Evolutionary conservation across 306 rosid species (phyloP), one percentile per base, ranked within the genome.

Genomic region (Alnus glutinosa): DNA sequence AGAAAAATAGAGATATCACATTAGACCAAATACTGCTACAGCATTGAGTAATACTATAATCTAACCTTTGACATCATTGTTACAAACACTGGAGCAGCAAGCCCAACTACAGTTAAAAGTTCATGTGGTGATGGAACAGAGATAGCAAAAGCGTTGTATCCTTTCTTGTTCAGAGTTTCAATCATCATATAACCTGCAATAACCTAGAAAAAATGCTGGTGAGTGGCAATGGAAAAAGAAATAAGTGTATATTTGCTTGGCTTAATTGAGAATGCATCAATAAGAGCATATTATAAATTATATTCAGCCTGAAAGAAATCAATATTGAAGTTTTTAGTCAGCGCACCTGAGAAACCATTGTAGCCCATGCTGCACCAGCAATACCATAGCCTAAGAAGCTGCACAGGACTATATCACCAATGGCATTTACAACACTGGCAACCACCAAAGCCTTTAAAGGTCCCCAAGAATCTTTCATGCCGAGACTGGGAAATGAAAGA

Each of bases 381-480:
- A 93, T 91, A 79, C 97, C 96, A 81, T 91, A 89, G 61, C 84
- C 88, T n/a, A 93, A 74, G 81, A 62, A 77, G 48, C 75, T 89
- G 88, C 96, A 93, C 1, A 91, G 79, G 61, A 89, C 58, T 82
- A 88, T 48, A 80, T 89, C 89, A 79, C 97, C 97, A 73, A 83
- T 14, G 50, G 87, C 94, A 82, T 89, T 89, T 71, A 89, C 82
- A 73, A 68, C 63, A 73, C 87, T 91, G 23, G 97, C 89, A 75
- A 71, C 87, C 13, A 83, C 90, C 89, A 91, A 87, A 71, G 94
- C 94, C 92, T 88, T 93, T 82, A 89, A 77, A 62, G 96, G 97
- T 79, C 94, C 97, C 97, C 92, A 91, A 2, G 97, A 93, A 93
- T 91, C 97, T 87, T 93, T 93, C 97, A 89, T 88, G 78, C 94